These are phyloP conservation scores for Quillaja saponaria DNA, from an alignment of 306 rosid genomes.

Conservation along the genomic window DNA sequence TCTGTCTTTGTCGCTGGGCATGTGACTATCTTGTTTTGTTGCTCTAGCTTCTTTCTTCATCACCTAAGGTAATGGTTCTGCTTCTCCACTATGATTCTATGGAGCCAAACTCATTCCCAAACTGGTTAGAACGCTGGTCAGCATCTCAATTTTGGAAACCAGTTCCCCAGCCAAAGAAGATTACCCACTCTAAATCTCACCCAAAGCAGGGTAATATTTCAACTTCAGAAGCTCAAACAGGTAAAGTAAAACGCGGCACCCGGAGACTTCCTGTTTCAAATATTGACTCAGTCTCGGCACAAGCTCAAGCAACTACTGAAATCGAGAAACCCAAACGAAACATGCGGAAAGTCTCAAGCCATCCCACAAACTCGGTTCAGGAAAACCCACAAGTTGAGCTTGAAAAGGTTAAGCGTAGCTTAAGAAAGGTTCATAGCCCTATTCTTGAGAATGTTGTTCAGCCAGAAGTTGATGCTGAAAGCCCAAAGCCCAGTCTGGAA, in stretches of 20 bases:
- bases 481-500: constrained; percentile 53
- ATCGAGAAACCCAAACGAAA: constrained; percentile 81
- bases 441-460: constrained; percentile 59
- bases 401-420: constrained; percentile 89
- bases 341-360: constrained; percentile 60
- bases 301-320: constrained; percentile 64
- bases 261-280: constrained; percentile 63
- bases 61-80: constrained; percentile 67
- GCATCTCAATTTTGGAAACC: constrained; percentile 79
- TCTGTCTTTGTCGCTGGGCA: constrained; percentile 9
- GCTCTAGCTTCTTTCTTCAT: constrained; percentile 70
- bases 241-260: constrained; percentile 69
- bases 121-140: constrained; percentile 93
- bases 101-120: constrained; percentile 78
- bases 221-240: constrained; percentile 54
- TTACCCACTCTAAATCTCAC: constrained; percentile 58
- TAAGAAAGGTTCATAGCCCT: constrained; percentile 92
- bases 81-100: constrained; percentile 63
- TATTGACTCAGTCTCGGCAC: constrained; percentile 51
- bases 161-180: constrained; percentile 70
- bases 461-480: constrained; percentile 58
- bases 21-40: constrained; percentile 38
- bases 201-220: constrained; percentile 58
- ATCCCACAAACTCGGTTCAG: constrained; percentile 58
- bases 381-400: constrained; percentile 92